phyloP scores from a whole-genome alignment of 139 green algal species.

The Micromonas pusilla region DNA sequence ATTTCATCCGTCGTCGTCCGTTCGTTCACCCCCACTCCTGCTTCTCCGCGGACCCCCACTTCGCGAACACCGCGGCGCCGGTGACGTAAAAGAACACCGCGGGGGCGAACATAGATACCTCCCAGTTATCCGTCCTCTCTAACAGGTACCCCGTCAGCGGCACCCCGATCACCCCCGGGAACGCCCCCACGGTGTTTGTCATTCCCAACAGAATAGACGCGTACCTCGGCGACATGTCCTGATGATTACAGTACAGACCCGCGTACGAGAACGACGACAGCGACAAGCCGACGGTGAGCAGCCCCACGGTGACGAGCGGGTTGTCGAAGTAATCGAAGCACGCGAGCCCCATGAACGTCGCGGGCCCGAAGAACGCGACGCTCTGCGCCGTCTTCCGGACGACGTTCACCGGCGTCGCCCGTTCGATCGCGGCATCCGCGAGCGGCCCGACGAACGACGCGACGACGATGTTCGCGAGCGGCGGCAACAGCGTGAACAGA shows the following conservation, averaged over 20 bases:
- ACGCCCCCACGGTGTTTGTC: conserved; percentile 77
- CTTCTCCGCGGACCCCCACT: conserved; percentile 41
- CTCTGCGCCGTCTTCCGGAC: conserved; percentile 81
- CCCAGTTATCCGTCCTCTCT: conserved; percentile 64
- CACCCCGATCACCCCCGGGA: conserved; percentile 85
- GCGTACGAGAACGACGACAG: conserved; percentile 67
- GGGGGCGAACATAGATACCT: conserved; percentile 72
- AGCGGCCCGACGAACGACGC: conserved; percentile 64
- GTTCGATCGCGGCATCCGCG: conserved; percentile 66
- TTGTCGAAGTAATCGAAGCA: conserved; percentile 30
- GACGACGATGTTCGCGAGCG: conserved; percentile 72
- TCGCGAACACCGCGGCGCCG: conserved; percentile 43
- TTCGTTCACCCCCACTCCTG: neutral
- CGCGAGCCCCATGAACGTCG: conserved; percentile 63
- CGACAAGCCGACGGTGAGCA: conserved; percentile 65
- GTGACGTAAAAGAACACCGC: conserved; percentile 61
- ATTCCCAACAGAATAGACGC: conserved; percentile 80
- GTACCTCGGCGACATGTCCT: conserved; percentile 93
- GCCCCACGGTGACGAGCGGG: conserved; percentile 5
- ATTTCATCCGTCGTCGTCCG: conserved; percentile 40
- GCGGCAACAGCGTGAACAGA: conserved; percentile 70
- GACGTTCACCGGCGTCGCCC: conserved; percentile 47
- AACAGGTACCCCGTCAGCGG: conserved; percentile 59
- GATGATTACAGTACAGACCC: conserved; percentile 96
- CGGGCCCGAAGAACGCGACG: conserved; percentile 78